These are phyloP conservation scores for Colletotrichum gigasporum DNA, from an alignment of 2,329 filamentous ascomycete species.

Conservation along the genomic window DNA sequence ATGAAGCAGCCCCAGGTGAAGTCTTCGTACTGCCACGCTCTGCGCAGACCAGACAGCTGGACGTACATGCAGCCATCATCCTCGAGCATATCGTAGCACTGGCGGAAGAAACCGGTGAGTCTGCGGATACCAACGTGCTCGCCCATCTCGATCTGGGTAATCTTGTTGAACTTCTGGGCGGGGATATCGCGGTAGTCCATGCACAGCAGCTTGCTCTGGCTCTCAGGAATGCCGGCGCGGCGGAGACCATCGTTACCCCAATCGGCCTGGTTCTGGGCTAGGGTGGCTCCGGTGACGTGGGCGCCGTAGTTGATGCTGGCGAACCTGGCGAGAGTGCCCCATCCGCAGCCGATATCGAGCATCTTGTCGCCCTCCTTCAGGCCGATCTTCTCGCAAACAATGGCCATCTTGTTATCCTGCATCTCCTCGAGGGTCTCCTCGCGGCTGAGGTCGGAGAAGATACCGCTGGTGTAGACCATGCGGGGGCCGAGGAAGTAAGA, in stretches of 20 bases:
- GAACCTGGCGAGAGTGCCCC: constrained; percentile 95
- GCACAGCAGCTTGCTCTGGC: constrained; percentile 92
- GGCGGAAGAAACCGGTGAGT: constrained; percentile 81
- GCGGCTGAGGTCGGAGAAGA: constrained; percentile 86
- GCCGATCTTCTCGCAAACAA: constrained; percentile 95
- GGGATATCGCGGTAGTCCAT: constrained; percentile 98
- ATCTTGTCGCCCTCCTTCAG: constrained; percentile 83
- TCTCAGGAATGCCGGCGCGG: constrained; percentile 82
- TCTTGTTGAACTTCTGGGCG: constrained; percentile 87
- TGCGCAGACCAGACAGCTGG: constrained; percentile 93
- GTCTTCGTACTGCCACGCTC: constrained; percentile 98
- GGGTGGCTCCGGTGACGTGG: constrained; percentile 86
- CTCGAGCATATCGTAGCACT: constrained; percentile 94
- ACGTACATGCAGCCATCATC: constrained; percentile 97
- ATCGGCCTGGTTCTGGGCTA: constrained; percentile 94
- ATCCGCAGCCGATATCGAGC: constrained; percentile 96
- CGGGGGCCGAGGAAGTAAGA: constrained; percentile 97
- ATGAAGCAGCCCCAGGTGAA: constrained; percentile 98
- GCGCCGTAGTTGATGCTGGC: constrained; percentile 93
- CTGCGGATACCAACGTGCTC: constrained; percentile 97
- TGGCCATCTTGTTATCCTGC: constrained; percentile 95
- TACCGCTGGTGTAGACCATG: constrained; percentile 98
- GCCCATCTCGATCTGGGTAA: constrained; percentile 97
- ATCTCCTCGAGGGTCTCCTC: constrained; percentile 95
- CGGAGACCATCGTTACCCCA: constrained; percentile 95